Percentiles rank a stretch among this genome's conserved stretches.
Conservation (phyloP, 805 yeast species). For the Priceomyces medius region DNA sequence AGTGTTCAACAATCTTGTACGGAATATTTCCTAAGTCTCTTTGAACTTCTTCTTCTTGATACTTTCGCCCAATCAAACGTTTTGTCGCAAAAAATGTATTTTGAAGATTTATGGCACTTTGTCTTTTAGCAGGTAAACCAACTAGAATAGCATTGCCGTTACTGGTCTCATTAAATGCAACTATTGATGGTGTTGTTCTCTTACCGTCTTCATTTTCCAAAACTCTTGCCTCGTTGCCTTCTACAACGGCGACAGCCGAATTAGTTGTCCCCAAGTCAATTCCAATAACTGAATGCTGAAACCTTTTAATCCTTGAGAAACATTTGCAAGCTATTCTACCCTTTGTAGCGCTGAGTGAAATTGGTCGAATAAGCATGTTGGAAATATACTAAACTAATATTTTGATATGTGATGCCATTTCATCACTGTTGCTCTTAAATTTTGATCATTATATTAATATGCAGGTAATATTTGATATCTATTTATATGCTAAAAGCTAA, state of each 20-base stretch:
- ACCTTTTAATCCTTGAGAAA: slow-evolving; percentile 7
- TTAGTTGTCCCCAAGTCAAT: slow-evolving; percentile 85
- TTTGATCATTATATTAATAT: not conserved
- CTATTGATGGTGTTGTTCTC: slow-evolving; percentile 78
- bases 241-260: slow-evolving; percentile 79
- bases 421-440: not conserved
- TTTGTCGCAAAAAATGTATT: slow-evolving; percentile 82
- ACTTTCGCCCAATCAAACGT: slow-evolving; percentile 74
- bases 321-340: slow-evolving; percentile 6
- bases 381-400: too few relatives aligned
- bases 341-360: slow-evolving; percentile 3
- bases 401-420: too few relatives aligned
- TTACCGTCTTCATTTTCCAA: slow-evolving; percentile 78
- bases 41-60: slow-evolving; percentile 67
- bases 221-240: slow-evolving; percentile 60
- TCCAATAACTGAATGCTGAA: slow-evolving; percentile 55
- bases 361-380: not conserved
- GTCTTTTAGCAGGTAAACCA: slow-evolving; percentile 76
- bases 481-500: not conserved
- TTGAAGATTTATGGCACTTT: slow-evolving; percentile 70
- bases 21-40: slow-evolving; percentile 63
- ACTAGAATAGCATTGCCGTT: slow-evolving; percentile 47
- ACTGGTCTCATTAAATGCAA: slow-evolving; percentile 47
- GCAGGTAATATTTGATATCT: not conserved
- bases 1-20: slow-evolving; percentile 56